Base-by-base conservation (phyloP, 2,329 filamentous ascomycete species). In the Paraphoma sp. region DNA sequence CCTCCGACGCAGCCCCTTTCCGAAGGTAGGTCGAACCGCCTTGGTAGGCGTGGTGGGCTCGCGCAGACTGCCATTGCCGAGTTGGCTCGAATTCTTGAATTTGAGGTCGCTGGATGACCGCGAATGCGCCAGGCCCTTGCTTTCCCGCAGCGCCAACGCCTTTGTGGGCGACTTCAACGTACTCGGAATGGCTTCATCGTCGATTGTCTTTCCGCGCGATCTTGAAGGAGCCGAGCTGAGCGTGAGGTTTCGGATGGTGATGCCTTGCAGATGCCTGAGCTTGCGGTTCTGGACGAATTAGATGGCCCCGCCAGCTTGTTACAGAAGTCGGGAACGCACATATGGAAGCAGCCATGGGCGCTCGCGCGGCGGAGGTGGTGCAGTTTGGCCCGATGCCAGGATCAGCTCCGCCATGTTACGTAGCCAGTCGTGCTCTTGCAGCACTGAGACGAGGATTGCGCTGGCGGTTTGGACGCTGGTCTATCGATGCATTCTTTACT, bases 171-270 rank as follows among this genome's bases (percentile, higher is more conserved):
- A 88, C 64, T 87, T 87, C 62, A 87, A 77, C 6, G 84, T 80
- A 64, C 88, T 88, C 31, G 92, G 86, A 33, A 89, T 84, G 31
- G 87, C 89, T 67, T 93, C 86, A 67, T 89, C 93, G 78, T 94
- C 91, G 69, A 90, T 89, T 40, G 91, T 89, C 76, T 83, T 85
- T 12, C 81, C 80, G 50, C 82, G 82, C 38, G 73, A 62, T 57
- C 83, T 70, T 80, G 69, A 79, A 80, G 56, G 82, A 4, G 17
- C 29, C 82, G 23, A 81, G 81, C 64, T 64, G n/a, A 97, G 88
- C 59, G 87, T 88, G 43, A 97, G 82, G 76, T 97, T 97, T 55
- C 94, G 91, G 49, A 97, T 80, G 53, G 91, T 94, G 66, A 98
- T 87, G 64, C 92, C 92, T 68, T 91, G 89, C 4, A 97, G 84